A percentile compares a stretch with the other conserved stretches of the same genome.
phyloP scores from a whole-genome alignment of 148 eudicot genomes.

The Amaranthus hypochondriacus region DNA sequence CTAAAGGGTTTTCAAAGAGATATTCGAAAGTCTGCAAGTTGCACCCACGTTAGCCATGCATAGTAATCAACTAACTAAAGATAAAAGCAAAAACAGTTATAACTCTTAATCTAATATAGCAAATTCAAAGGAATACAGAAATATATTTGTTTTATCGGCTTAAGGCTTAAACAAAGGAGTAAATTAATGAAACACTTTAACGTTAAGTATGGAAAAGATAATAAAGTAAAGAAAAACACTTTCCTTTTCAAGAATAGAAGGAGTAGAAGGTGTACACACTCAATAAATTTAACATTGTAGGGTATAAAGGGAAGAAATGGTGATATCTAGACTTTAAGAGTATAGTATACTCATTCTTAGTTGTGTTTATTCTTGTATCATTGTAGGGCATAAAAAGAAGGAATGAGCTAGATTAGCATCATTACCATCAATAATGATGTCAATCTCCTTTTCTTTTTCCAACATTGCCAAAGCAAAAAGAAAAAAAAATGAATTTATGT shows the following conservation, averaged over 20 bases:
- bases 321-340: not conserved
- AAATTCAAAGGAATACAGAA: not conserved
- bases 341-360: not conserved
- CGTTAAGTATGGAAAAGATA: not conserved
- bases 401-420: not conserved
- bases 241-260: too few species aligned
- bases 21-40: too few species aligned
- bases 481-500: too few species aligned
- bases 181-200: not conserved
- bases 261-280: not conserved
- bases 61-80: too few species aligned
- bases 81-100: too few species aligned
- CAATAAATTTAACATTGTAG: not conserved
- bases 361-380: not conserved
- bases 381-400: not conserved
- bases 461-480: too few species aligned
- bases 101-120: too few species aligned
- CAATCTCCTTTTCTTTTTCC: too few species aligned
- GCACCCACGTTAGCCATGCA: too few species aligned
- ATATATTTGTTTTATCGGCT: not conserved
- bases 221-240: not conserved
- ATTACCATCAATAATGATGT: not conserved
- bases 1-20: too few species aligned
- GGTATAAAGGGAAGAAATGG: not conserved
- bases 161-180: constrained; percentile 2